Evolutionary conservation across 2,329 filamentous ascomycete genomes (phyloP).

Genomic region (Tympanopsis confertula): DNA sequence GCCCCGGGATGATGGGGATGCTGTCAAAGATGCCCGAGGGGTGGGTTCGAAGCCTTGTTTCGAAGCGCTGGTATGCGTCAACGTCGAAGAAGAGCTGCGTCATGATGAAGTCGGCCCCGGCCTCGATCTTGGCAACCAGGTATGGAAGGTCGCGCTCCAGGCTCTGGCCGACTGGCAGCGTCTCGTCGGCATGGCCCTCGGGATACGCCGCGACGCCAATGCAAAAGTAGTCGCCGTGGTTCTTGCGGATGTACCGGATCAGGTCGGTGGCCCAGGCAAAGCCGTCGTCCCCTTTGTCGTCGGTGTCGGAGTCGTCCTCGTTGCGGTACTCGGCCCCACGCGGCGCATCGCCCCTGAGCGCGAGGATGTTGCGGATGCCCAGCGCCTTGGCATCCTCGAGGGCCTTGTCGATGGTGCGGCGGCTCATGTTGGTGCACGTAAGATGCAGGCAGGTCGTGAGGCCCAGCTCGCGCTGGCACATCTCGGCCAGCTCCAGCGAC

Average conservation of each 20-base stretch:
- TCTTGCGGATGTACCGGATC: constrained; percentile 54
- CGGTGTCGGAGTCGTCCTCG: constrained; percentile 35
- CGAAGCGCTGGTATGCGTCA: constrained; percentile 51
- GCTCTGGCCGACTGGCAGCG: constrained; percentile 35
- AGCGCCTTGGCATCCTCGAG: constrained; percentile 58
- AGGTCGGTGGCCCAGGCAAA: constrained; percentile 63
- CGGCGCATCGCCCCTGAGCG: constrained; percentile 60
- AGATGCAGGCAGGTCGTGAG: constrained; percentile 65
- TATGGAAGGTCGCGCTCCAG: constrained; percentile 53
- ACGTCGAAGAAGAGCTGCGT: constrained; percentile 66
- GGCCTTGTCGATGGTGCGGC: constrained; percentile 53
- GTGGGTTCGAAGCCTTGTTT: constrained; percentile 49
- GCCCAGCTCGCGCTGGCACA: constrained; percentile 59
- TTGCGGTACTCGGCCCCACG: constrained; percentile 54
- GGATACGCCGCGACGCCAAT: constrained; percentile 66
- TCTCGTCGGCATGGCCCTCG: constrained; percentile 61
- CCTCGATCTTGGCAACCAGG: constrained; percentile 56
- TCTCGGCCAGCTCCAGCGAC: constrained; percentile 60
- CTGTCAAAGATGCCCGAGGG: constrained; percentile 54
- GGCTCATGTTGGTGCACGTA: constrained; percentile 67
- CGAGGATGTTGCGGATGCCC: constrained; percentile 62
- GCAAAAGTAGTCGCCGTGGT: constrained; percentile 64
- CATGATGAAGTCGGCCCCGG: constrained; percentile 68
- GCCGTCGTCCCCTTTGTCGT: constrained; percentile 46
- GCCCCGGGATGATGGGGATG: constrained; percentile 61